Evolutionary conservation across 2,329 filamentous ascomycete genomes (phyloP), one percentile per base, ranked within the genome.

Genomic region (Seiridium cupressi): DNA sequence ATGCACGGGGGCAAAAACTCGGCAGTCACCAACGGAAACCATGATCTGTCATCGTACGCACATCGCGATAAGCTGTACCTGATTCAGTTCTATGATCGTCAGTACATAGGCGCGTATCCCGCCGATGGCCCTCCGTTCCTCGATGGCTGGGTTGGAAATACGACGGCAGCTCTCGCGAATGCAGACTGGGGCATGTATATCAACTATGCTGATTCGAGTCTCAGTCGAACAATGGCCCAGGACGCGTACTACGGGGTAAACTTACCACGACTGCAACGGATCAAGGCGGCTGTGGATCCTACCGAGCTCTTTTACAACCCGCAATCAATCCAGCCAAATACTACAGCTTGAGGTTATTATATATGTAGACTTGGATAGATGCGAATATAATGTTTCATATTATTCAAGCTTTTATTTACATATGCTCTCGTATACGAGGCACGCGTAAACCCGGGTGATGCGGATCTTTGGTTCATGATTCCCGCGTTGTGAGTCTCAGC

Each of bases 61-160:
- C 76, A 79, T 62, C 75, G 75, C n/a, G 74, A 77, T 60, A 77
- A 77, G 63, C 74, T 83, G 56, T 74, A 82, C 38, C 81, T 84
- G 61, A 75, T 80, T 13, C 77, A 82, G 60, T 77, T 82, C 57
- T 77, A 79, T 57, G 80, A 83, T 64, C 72, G 77, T 13, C 71
- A 62, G 4, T 65, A 64, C 51, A 64, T 61, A n/a, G 63, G 51
- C 31, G 61, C 72, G 68, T 66, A 78, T 70, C 63, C 70, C 2
- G 60, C 63, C 18, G 58, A 61, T 3, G 68, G 63, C 2, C 59
- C 64, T 51, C 65, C 67, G 26, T 66, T 72, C 13, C 58, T 72
- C 18, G 64, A 72, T 49, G 66, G 63, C 56, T 72, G 69, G 70
- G 64, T 67, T 5, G 55, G 63, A 35, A 61, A 63, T n/a, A 68